Conservation (phyloP, 2,329 filamentous ascomycete genomes). For the Colletotrichum phormii region DNA sequence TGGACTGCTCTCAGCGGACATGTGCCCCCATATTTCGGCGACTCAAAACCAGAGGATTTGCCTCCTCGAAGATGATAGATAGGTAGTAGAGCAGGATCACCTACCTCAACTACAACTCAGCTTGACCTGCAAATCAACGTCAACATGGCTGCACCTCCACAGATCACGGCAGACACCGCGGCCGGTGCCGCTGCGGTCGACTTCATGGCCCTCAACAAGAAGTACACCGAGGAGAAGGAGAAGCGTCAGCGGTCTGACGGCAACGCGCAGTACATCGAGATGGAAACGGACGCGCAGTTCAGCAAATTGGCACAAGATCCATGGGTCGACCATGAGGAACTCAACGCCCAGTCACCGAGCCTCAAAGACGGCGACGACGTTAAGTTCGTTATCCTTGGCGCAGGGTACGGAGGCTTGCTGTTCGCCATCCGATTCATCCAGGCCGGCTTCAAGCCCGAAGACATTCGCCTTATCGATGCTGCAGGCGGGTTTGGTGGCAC, state of each 20-base stretch:
- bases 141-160: constrained; percentile 15
- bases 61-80: not conserved
- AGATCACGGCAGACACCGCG: not conserved
- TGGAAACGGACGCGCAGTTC: constrained; percentile 39
- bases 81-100: not conserved
- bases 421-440: constrained; percentile 44
- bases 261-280: constrained; percentile 46
- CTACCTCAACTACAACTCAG: not conserved
- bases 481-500: constrained; percentile 61
- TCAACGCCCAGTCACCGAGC: constrained; percentile 41
- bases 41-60: not conserved
- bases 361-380: constrained; percentile 43
- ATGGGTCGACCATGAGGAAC: constrained; percentile 47
- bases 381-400: constrained; percentile 49
- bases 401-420: constrained; percentile 49
- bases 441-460: constrained; percentile 41
- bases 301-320: constrained; percentile 47
- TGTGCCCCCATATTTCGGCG: not conserved
- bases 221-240: constrained; percentile 48
- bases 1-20: not conserved
- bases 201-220: constrained; percentile 41
- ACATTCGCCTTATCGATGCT: constrained; percentile 55
- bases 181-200: constrained; percentile 26
- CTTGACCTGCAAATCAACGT: not conserved
- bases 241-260: constrained; percentile 49